Percentiles rank a stretch among this genome's conserved stretches.
These are phyloP conservation scores for Heterobasidion occidentale DNA, from an alignment of 1,284 basidiomycete genomes.

Conservation along the genomic window DNA sequence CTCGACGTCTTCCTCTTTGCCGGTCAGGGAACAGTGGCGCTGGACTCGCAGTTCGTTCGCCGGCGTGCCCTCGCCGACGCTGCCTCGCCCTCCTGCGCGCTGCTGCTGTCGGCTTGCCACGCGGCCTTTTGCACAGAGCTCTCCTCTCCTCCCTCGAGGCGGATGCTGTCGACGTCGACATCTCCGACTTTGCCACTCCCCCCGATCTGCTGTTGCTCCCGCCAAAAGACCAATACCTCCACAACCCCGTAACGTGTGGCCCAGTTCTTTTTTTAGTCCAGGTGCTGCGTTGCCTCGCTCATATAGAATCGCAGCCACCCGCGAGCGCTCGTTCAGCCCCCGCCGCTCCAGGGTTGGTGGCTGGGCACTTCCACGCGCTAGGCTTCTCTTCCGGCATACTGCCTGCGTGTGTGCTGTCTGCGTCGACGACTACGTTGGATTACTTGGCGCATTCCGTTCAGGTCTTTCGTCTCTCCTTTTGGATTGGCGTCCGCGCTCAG, in stretches of 20 bases:
- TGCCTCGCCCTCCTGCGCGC: conserved; percentile 25
- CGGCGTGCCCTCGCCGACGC: conserved; percentile 33
- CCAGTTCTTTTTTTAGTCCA: conserved; percentile 45
- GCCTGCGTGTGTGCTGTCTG: conserved; percentile 44
- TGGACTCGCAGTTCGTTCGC: conserved; percentile 24
- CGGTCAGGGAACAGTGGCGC: conserved; percentile 42
- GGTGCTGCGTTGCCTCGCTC: conserved; percentile 41
- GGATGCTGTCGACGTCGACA: conserved; percentile 28
- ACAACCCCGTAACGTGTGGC: conserved; percentile 45
- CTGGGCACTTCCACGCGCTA: conserved; percentile 13
- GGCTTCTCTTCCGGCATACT: conserved; percentile 60
- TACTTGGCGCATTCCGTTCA: conserved; percentile 41
- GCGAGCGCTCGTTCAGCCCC: background rate
- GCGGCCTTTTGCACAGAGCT: conserved; percentile 43
- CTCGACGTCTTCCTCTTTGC: conserved; percentile 39
- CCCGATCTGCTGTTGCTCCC: conserved; percentile 30
- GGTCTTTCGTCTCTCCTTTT: conserved; percentile 45
- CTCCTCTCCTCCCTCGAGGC: conserved; percentile 29
- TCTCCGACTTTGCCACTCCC: conserved; percentile 31
- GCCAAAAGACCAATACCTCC: conserved; percentile 8
- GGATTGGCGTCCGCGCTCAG: conserved; percentile 51
- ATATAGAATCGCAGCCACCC: conserved; percentile 21
- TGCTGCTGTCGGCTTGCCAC: conserved; percentile 42
- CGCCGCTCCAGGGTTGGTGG: conserved; percentile 1
- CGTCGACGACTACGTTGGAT: conserved; percentile 31